A percentile compares a stretch with the other conserved stretches of the same genome.
Evolutionary conservation across 208 protist species (phyloP).

Genomic region (Lotmaria passim): DNA sequence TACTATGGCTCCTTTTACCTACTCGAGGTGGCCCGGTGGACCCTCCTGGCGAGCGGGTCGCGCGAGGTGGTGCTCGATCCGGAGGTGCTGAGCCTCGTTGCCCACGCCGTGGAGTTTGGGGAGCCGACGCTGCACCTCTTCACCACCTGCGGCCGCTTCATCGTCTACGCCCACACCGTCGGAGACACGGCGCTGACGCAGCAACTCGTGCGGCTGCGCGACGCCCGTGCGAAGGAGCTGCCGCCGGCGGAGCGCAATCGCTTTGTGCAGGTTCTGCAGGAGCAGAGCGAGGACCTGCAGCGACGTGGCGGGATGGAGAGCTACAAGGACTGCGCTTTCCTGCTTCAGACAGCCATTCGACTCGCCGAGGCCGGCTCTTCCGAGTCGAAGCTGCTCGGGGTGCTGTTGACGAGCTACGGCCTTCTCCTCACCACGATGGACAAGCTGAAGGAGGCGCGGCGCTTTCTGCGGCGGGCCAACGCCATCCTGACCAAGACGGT

Average conservation of each 20-base stretch:
- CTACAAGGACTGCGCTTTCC: conserved; percentile 39
- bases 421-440: conserved; percentile 44
- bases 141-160: conserved; percentile 47
- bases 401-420: conserved; percentile 54
- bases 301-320: conserved; percentile 38
- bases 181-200: conserved; percentile 42
- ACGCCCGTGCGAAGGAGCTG: conserved; percentile 42
- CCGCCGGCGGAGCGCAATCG: conserved; percentile 29
- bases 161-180: conserved; percentile 35
- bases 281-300: conserved; percentile 44
- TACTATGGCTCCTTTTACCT: conserved; percentile 51
- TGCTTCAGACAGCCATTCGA: conserved; percentile 51
- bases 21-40: conserved; percentile 42
- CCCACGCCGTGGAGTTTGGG: conserved; percentile 36
- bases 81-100: conserved; percentile 37
- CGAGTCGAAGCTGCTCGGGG: conserved; percentile 42
- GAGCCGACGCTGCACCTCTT: conserved; percentile 55
- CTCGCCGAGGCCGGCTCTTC: conserved; percentile 31
- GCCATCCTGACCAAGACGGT: conserved; percentile 41
- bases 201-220: conserved; percentile 33
- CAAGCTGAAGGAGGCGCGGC: conserved; percentile 43
- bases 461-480: conserved; percentile 42
- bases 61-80: conserved; percentile 36
- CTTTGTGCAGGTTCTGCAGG: conserved; percentile 37
- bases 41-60: conserved; percentile 29